Percentiles rank a stretch among this genome's conserved stretches.
Evolutionary conservation across 495 filamentous ascomycete species (phyloP).

Genomic region (Neurospora pannonica): DNA sequence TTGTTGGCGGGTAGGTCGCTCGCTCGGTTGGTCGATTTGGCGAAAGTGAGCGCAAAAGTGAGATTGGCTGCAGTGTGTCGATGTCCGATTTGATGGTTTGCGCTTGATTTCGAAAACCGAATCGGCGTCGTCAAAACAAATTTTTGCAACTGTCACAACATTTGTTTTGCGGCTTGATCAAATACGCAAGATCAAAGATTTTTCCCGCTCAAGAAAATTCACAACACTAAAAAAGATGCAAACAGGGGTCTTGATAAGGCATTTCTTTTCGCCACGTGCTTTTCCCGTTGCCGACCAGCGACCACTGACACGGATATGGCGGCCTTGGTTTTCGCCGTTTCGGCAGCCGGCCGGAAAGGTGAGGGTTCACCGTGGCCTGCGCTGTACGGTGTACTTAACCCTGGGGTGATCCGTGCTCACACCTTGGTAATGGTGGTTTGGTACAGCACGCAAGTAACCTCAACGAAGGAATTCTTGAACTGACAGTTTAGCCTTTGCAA

Average conservation of each 20-base stretch:
- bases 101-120: too few relatives aligned
- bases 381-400: background rate
- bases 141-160: too few relatives aligned
- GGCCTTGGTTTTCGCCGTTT: background rate
- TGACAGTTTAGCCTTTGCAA: background rate
- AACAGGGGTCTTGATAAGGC: background rate
- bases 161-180: background rate
- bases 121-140: too few relatives aligned
- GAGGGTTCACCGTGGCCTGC: background rate
- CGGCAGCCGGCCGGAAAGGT: background rate
- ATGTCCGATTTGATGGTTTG: background rate
- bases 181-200: too few relatives aligned
- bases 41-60: too few relatives aligned
- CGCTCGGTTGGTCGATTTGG: too few relatives aligned
- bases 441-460: background rate
- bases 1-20: too few relatives aligned
- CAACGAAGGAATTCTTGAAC: background rate
- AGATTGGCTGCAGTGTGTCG: background rate
- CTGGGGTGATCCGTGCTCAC: background rate
- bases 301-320: background rate
- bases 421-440: background rate
- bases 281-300: background rate
- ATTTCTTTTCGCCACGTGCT: background rate
- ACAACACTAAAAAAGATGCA: background rate
- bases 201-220: too few relatives aligned